phyloP scores from a whole-genome alignment of 495 filamentous ascomycete species.

The Penicillium goetzii region DNA sequence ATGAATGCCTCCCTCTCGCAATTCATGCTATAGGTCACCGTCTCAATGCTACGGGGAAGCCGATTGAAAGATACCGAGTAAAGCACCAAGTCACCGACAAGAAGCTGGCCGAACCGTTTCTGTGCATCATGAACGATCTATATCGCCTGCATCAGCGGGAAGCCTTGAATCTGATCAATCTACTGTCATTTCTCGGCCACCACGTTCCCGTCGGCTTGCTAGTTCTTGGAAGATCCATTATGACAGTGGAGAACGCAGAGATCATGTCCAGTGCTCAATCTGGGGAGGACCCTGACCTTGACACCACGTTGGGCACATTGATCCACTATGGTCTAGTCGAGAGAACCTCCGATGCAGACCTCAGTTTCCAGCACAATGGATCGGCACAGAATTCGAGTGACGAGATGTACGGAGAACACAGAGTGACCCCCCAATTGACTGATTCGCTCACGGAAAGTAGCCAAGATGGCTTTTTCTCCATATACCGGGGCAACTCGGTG shows the following conservation, averaged over 20 bases:
- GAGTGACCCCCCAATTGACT: conserved; percentile 35
- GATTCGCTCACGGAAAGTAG: conserved; percentile 53
- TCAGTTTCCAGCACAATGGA: conserved; percentile 46
- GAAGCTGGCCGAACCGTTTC: conserved; percentile 70
- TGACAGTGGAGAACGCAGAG: conserved; percentile 56
- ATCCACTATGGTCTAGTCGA: conserved; percentile 75
- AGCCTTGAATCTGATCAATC: conserved; percentile 71
- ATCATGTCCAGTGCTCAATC: conserved; percentile 46
- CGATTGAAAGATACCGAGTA: conserved; percentile 68
- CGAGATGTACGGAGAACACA: conserved; percentile 27
- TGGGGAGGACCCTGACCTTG: conserved; percentile 64
- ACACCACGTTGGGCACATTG: conserved; percentile 67
- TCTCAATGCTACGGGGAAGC: conserved; percentile 70
- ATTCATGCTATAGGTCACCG: conserved; percentile 79
- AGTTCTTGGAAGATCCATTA: conserved; percentile 60
- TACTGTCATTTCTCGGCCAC: conserved; percentile 76
- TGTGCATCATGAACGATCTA: conserved; percentile 71
- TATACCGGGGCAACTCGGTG: conserved; percentile 48
- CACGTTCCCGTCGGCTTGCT: conserved; percentile 79
- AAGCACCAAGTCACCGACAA: conserved; percentile 69
- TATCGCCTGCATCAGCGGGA: conserved; percentile 59
- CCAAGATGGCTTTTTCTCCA: conserved; percentile 45
- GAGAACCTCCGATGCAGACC: conserved; percentile 46
- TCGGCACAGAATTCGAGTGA: conserved; percentile 30
- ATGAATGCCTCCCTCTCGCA: conserved; percentile 74